Percentiles rank a stretch among this genome's conserved stretches.
phyloP scores from a whole-genome alignment of 306 rosid species.

The Arachis stenosperma region DNA sequence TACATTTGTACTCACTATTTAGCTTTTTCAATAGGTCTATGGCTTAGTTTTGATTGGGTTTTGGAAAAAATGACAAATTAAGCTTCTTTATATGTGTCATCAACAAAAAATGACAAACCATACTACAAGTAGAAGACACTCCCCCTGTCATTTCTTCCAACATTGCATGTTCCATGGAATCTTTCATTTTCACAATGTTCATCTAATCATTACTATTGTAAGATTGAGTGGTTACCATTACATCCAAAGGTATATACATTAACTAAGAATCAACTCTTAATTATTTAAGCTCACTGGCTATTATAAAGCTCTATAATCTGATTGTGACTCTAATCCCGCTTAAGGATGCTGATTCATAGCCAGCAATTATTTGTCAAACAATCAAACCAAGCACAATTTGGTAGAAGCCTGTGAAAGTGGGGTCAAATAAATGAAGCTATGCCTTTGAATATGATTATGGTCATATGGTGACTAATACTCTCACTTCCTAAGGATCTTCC shows the following conservation, averaged over 20 bases:
- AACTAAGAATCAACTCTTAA: no score
- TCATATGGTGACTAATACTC: background rate
- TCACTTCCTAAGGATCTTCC: constrained; percentile 59
- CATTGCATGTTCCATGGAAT: background rate
- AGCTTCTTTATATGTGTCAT: background rate
- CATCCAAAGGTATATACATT: no score
- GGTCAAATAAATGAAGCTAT: background rate
- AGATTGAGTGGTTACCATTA: no score
- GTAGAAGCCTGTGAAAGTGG: background rate
- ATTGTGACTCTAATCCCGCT: no score
- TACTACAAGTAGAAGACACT: background rate
- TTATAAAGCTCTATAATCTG: no score
- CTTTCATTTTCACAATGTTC: constrained; percentile 4
- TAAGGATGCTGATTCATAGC: no score
- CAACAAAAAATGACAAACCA: background rate
- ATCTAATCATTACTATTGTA: no score
- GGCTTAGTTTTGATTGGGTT: background rate
- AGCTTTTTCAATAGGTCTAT: background rate
- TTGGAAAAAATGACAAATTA: background rate
- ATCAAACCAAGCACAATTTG: background rate
- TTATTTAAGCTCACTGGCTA: no score
- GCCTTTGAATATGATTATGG: background rate
- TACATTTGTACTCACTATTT: no score
- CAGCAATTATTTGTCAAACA: background rate
- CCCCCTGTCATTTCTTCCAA: background rate